A percentile compares a stretch with the other conserved stretches of the same genome.
phyloP scores from a whole-genome alignment of 2,329 filamentous ascomycete species.

The Dactylellina leptospora region DNA sequence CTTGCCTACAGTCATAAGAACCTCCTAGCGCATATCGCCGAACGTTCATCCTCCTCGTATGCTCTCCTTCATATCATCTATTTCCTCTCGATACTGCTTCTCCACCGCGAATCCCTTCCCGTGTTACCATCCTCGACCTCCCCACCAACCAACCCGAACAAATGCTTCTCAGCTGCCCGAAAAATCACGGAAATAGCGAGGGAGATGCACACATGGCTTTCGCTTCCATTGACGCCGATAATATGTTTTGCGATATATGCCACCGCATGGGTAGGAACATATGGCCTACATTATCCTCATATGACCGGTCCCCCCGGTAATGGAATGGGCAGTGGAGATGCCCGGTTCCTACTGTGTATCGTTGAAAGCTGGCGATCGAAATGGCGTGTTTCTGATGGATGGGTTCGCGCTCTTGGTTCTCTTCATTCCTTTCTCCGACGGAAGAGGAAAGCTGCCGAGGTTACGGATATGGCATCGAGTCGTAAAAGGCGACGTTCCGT shows the following conservation, averaged over 20 bases:
- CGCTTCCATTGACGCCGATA: constrained; percentile 73
- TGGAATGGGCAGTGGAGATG: constrained; percentile 55
- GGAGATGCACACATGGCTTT: constrained; percentile 69
- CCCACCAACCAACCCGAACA: constrained; percentile 66
- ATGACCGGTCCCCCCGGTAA: constrained; percentile 64
- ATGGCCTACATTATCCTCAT: constrained; percentile 72
- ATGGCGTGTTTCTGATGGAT: constrained; percentile 56
- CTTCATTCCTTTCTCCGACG: constrained; percentile 49
- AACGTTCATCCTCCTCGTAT: constrained; percentile 71
- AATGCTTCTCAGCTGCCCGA: constrained; percentile 70
- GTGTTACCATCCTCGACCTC: constrained; percentile 51
- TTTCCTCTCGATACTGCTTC: constrained; percentile 72
- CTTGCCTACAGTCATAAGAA: constrained; percentile 68
- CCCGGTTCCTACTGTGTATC: constrained; percentile 47
- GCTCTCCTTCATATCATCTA: constrained; percentile 73
- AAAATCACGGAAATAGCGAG: constrained; percentile 73
- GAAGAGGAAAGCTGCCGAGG: constrained; percentile 46
- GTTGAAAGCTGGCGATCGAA: constrained; percentile 55
- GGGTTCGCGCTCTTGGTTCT: constrained; percentile 54
- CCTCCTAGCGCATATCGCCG: constrained; percentile 72
- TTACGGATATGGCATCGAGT: constrained; percentile 44
- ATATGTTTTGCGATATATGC: constrained; percentile 74
- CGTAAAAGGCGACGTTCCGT: constrained; percentile 45
- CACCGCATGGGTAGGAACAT: constrained; percentile 72
- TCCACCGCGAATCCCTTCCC: constrained; percentile 67